Evolutionary conservation across 441 rosid species (phyloP), one percentile per base, ranked within the genome.

Genomic region (Populus hybrid): DNA sequence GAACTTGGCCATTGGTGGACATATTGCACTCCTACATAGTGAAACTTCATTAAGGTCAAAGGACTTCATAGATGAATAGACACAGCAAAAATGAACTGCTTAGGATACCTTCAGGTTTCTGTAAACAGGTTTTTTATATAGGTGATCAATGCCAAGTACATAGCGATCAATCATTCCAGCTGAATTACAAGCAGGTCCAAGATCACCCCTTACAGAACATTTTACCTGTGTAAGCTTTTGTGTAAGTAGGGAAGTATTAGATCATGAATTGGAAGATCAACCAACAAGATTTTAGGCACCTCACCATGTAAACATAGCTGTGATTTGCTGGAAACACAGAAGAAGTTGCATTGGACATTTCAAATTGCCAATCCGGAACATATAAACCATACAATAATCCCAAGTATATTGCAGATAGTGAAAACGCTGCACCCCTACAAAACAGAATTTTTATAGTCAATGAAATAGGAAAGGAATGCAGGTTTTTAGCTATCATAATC

Each of bases 101-200:
- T 8, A 42, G 6, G 8, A 28, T 80, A 83, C 86, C 86, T 83
- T 75, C 38, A 78, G 77, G 71, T 80, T 80, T 83, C 81, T 72
- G 64, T 80, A 76, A 61, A 75, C 79, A 18, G 86, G 86, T 78
- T 80, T 83, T 61, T 70, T 10, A 23, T 80, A 83, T 3, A 83
- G 75, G 64, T 83, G 86, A 64, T 72, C 64, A 36, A 80, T 46
- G 28, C 86, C 86, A 64, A 83, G 73, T 26, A 78, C 67, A 70
- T 80, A 75, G 66, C 83, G 86, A 77, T 80, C 86, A 35, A 83
- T 80, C 81, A 83, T 80, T 35, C 79, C 81, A 69, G 76, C 83
- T 42, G 83, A 72, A 63, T 83, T 83, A 78, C 86, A 83, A 36
- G 83, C 81, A 72, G 86, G 86, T 26, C 86, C 86, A 78, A 80